phyloP scores from a whole-genome alignment of 2,329 filamentous ascomycete genomes.

The Plenodomus biglobosus region DNA sequence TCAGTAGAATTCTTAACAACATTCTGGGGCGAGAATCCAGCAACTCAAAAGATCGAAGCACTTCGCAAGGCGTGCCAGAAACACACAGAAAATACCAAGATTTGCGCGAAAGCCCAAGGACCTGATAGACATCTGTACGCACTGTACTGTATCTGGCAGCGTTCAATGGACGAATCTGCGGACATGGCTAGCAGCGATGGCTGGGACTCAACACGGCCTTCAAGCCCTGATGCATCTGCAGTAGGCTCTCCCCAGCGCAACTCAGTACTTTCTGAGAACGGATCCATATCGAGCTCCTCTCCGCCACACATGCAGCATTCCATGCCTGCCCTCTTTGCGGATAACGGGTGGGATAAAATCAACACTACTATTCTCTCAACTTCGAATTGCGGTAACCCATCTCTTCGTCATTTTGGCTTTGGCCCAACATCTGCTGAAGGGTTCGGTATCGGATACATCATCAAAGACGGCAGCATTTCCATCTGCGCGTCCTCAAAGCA shows the following conservation, averaged over 20 bases:
- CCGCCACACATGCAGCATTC: slow-evolving; percentile 51
- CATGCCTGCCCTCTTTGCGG: slow-evolving; percentile 81
- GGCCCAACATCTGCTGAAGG: slow-evolving; percentile 91
- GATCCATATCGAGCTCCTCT: slow-evolving; percentile 53
- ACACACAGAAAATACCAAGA: slow-evolving; percentile 76
- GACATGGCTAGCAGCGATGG: slow-evolving; percentile 60
- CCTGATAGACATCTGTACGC: slow-evolving; percentile 94
- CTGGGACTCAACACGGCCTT: slow-evolving; percentile 42
- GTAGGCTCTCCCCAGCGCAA: slow-evolving; percentile 59
- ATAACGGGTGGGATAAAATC: slow-evolving; percentile 88
- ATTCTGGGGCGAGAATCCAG: slow-evolving; percentile 91
- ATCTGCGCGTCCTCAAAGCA: slow-evolving; percentile 95
- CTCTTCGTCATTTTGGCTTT: slow-evolving; percentile 92
- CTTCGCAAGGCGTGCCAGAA: slow-evolving; percentile 80
- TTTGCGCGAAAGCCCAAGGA: slow-evolving; percentile 86
- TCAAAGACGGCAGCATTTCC: slow-evolving; percentile 88
- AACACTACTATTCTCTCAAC: slow-evolving; percentile 94
- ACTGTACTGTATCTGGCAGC: slow-evolving; percentile 92
- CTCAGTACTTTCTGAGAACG: slow-evolving; percentile 55
- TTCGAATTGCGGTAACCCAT: slow-evolving; percentile 98
- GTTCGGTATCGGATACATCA: slow-evolving; percentile 98
- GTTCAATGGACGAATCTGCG: slow-evolving; percentile 73
- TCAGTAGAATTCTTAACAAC: slow-evolving; percentile 86
- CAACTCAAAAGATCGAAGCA: slow-evolving; percentile 80
- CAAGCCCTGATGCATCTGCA: slow-evolving; percentile 57